Base-by-base conservation (phyloP, 177 flowering plant species). In the Tripterygium wilfordii region DNA sequence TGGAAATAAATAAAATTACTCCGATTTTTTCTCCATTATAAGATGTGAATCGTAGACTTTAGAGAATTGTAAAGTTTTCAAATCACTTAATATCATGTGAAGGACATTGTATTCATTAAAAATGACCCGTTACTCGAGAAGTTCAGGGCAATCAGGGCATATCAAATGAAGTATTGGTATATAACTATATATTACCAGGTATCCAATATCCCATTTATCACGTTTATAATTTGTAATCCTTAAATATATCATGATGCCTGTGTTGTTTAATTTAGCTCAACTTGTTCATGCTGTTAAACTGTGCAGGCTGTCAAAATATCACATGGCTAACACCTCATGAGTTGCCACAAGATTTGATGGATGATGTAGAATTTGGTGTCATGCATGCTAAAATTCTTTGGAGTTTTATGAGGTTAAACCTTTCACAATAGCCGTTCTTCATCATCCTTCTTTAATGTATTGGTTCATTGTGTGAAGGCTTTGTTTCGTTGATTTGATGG, bases 281-380 rank as follows among this genome's bases (percentile, higher is more conserved):
- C n/a, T n/a, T n/a, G n/a, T n/a, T n/a, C n/a, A n/a, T n/a, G n/a
- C n/a, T n/a, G n/a, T n/a, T n/a, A n/a, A n/a, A n/a, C n/a, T n/a
- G n/a, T 48, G 2, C 64, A 91, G 96, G 95, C 90, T 48, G 98
- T 32, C 95, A 88, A 67, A 88, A 72, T 57, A 71, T 91, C 39
- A 83, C 92, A 46, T 88, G 98, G 98, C 49, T 91, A 53, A 74
- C 90, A 20, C 96, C 96, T 10, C 98, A 88, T 67, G 68, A 83
- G 0, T 10, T 79, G 54, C 96, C 85, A 48, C 98, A 91, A 78
- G 95, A 88, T 23, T 48, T 83, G 63, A 66, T 95, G 45, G 89
- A 78, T 56, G 96, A 88, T 54, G 82, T 91, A 28, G 95, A 88
- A 63, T 88, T 62, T 45, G 74, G 70, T 48, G 78, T 91, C 49